Percentiles rank a stretch among this genome's conserved stretches.
phyloP scores from a whole-genome alignment of 805 yeast species.

The Lipomyces anomalus region DNA sequence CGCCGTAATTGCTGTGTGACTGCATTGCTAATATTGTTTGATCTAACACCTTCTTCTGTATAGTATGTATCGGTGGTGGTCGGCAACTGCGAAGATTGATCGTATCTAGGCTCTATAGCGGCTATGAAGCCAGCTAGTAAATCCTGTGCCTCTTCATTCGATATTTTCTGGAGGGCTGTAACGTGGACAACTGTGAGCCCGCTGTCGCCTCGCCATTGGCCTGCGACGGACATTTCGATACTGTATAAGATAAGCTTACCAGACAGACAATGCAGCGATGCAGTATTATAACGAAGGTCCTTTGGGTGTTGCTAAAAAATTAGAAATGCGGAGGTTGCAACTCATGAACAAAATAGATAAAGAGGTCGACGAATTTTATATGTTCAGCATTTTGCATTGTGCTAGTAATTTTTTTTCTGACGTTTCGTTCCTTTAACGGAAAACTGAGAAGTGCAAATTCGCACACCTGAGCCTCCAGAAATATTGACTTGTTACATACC shows the following conservation, averaged over 20 bases:
- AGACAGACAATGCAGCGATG: too few species aligned
- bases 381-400: too few species aligned
- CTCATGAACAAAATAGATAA: too few species aligned
- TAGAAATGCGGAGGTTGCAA: too few species aligned
- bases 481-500: too few species aligned
- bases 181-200: constrained; percentile 26
- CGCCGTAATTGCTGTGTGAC: constrained; percentile 60
- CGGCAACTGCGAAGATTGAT: constrained; percentile 2
- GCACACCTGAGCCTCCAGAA: too few species aligned
- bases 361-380: too few species aligned
- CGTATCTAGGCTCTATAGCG: constrained; percentile 33
- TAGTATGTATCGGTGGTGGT: constrained; percentile 32
- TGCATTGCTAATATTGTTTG: constrained; percentile 42
- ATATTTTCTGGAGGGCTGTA: constrained; percentile 14
- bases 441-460: too few species aligned
- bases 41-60: constrained; percentile 44
- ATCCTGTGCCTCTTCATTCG: constrained; percentile 27
- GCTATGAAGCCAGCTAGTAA: constrained; percentile 30
- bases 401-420: too few species aligned
- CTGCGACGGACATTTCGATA: constrained; percentile 4
- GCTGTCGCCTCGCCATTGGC: constrained; percentile 11
- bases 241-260: neutral
- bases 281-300: too few species aligned
- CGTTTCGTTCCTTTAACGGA: too few species aligned
- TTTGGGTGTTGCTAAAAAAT: too few species aligned